Conservation (phyloP, 75 land plant species). For the Selaginella moellendorffii region DNA sequence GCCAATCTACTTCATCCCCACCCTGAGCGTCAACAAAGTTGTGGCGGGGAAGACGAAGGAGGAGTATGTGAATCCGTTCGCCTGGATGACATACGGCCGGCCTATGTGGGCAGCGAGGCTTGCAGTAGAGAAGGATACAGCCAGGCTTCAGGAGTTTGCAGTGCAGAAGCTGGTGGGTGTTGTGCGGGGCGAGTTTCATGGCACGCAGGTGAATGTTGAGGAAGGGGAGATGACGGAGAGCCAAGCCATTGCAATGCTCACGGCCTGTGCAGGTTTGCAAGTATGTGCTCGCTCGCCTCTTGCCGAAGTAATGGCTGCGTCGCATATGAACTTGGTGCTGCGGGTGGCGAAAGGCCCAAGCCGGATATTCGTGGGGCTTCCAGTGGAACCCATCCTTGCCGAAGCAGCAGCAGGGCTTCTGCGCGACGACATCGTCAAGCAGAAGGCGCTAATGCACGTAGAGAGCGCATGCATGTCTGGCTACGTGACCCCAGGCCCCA, state of each 20-base stretch:
- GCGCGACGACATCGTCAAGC: background rate
- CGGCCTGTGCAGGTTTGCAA: background rate
- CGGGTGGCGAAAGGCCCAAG: background rate
- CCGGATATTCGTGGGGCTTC: background rate
- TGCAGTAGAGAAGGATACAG: background rate
- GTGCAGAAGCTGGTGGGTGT: background rate
- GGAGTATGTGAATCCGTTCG: background rate
- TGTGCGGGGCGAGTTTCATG: background rate
- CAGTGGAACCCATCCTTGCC: background rate
- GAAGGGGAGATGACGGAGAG: background rate
- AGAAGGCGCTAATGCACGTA: background rate
- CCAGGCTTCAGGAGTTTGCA: background rate
- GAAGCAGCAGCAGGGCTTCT: background rate
- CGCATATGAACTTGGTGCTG: background rate
- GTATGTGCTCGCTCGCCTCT: background rate
- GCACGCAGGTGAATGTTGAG: background rate
- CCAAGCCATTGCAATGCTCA: background rate
- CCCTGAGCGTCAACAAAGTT: background rate
- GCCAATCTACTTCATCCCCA: background rate
- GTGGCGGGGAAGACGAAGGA: background rate
- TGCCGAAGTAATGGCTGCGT: background rate
- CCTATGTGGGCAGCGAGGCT: background rate
- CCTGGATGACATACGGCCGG: background rate
- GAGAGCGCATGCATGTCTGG: background rate
- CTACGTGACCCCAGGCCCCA: background rate